Percentiles rank a stretch among this genome's conserved stretches.
These are phyloP conservation scores for Kokia cookei DNA, from an alignment of 441 rosid genomes.

Conservation along the genomic window DNA sequence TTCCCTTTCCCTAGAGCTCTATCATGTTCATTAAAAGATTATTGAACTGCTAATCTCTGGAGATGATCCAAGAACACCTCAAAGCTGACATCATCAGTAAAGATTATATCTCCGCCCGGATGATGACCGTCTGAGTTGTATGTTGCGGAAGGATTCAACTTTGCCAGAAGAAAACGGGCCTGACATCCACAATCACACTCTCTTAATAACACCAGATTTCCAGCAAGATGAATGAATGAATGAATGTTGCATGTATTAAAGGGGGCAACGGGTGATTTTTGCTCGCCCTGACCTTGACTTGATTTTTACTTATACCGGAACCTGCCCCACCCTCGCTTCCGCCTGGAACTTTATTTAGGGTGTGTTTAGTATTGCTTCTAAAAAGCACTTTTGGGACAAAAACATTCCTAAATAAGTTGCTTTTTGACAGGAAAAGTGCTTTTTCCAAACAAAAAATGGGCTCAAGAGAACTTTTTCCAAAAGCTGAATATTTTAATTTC, in stretches of 20 bases:
- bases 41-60: conserved; percentile 68
- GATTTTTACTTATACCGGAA: background rate
- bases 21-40: background rate
- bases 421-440: too few relatives aligned
- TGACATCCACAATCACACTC: conserved; percentile 12
- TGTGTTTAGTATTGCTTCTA: too few relatives aligned
- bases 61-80: conserved; percentile 91
- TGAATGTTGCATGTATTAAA: background rate
- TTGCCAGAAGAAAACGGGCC: conserved; percentile 94
- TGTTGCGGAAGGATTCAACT: conserved; percentile 78
- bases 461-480: too few relatives aligned
- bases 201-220: background rate
- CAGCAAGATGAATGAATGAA: background rate
- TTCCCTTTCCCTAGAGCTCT: conserved; percentile 13
- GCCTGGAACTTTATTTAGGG: background rate
- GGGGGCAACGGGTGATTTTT: background rate
- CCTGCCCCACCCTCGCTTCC: background rate
- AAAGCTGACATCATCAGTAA: conserved; percentile 86
- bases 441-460: too few relatives aligned
- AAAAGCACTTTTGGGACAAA: too few relatives aligned
- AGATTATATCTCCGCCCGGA: conserved; percentile 54
- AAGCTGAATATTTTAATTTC: too few relatives aligned
- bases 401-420: too few relatives aligned
- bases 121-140: conserved; percentile 37
- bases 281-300: background rate